Percentiles rank a stretch among this genome's conserved stretches.
Conservation (phyloP, 2,329 filamentous ascomycete species). For the Aspergillus sergii region DNA sequence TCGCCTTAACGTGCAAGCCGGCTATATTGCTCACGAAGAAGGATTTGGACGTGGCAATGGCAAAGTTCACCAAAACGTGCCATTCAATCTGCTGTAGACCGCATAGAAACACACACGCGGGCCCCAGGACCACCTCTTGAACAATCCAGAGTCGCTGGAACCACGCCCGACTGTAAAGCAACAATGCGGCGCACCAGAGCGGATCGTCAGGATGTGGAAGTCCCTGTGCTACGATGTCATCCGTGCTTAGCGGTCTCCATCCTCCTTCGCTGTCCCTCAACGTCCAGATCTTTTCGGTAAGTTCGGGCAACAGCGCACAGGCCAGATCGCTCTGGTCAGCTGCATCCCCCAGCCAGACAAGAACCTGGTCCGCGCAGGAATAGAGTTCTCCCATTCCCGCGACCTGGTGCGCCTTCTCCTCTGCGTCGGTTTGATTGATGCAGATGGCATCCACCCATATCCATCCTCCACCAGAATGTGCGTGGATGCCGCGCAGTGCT, state of each 20-base stretch:
- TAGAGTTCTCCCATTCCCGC: background rate
- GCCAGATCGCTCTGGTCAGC: background rate
- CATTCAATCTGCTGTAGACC: background rate
- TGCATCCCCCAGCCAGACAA: background rate
- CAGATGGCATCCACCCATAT: background rate
- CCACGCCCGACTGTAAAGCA: background rate
- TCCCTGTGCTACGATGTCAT: background rate
- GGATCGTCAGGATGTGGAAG: background rate
- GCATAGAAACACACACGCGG: background rate
- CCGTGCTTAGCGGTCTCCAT: background rate
- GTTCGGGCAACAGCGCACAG: background rate
- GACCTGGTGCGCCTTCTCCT: background rate
- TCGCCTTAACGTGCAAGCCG: background rate
- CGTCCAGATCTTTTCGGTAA: background rate
- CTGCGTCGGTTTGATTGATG: background rate
- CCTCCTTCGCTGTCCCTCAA: background rate
- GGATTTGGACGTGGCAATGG: background rate
- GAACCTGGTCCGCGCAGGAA: background rate
- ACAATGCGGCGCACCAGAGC: background rate
- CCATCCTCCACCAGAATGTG: background rate
- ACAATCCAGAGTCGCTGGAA: slow-evolving; percentile 4
- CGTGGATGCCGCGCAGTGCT: background rate
- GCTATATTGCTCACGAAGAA: background rate
- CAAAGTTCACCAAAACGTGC: background rate
- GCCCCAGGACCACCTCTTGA: background rate